A percentile compares a stretch with the other conserved stretches of the same genome.
These are phyloP conservation scores for Acanthamoeba sp. DNA, from an alignment of 208 protist species.

Conservation along the genomic window DNA sequence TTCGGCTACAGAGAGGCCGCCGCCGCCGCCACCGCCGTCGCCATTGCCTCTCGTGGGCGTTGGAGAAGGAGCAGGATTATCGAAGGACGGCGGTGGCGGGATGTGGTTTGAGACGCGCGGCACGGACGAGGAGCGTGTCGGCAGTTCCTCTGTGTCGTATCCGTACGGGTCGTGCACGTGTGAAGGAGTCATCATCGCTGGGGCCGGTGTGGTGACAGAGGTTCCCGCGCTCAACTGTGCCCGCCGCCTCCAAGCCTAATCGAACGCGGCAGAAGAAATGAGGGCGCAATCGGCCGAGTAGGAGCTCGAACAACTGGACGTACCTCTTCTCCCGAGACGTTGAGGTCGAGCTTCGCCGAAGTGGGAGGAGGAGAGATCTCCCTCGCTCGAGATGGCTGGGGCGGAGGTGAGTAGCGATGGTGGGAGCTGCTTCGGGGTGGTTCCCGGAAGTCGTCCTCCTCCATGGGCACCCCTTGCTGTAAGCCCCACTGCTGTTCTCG, in stretches of 20 bases:
- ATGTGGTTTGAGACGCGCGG: neutral
- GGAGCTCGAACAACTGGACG: neutral
- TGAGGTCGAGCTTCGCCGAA: neutral
- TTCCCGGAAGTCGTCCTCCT: neutral
- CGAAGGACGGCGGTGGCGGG: neutral
- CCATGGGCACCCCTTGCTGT: neutral
- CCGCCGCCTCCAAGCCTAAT: neutral
- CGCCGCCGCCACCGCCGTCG: neutral
- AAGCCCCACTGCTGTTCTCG: neutral
- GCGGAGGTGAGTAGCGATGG: neutral
- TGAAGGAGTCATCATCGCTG: neutral
- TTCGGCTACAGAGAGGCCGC: neutral
- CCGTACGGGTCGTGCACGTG: neutral
- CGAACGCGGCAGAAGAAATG: neutral
- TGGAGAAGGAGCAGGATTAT: neutral
- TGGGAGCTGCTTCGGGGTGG: neutral
- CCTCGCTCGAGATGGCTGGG: neutral
- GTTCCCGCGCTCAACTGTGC: neutral
- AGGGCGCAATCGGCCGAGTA: neutral
- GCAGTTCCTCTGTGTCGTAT: neutral
- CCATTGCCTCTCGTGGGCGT: neutral
- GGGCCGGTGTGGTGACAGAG: neutral
- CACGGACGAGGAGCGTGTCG: neutral
- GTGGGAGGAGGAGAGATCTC: neutral
- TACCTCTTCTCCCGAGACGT: constrained; percentile 41